Evolutionary conservation across 352 stramenopile species (phyloP).

Genomic region (Pythium insidiosum): DNA sequence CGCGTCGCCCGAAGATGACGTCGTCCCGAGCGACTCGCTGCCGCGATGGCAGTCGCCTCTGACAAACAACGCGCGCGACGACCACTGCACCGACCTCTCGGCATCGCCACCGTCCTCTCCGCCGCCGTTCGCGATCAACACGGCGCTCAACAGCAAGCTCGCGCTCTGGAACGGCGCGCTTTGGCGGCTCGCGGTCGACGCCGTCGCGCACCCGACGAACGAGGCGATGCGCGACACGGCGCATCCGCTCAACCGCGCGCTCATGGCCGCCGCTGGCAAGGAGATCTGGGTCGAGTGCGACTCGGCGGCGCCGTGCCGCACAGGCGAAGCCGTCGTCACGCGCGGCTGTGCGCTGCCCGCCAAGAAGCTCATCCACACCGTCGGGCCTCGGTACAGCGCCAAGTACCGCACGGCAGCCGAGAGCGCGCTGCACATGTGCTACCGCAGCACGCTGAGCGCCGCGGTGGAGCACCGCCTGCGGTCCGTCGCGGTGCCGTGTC

Average conservation of each 20-base stretch:
- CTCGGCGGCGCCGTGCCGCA: slow-evolving; percentile 51
- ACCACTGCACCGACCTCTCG: too few species aligned
- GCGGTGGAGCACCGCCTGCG: slow-evolving; percentile 59
- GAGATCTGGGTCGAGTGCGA: slow-evolving; percentile 72
- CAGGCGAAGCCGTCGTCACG: slow-evolving; percentile 78
- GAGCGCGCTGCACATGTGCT: slow-evolving; percentile 77
- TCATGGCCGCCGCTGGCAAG: slow-evolving; percentile 62
- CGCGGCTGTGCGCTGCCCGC: slow-evolving; percentile 64
- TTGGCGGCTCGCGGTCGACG: slow-evolving; percentile 50
- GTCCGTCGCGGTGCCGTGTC: slow-evolving; percentile 61
- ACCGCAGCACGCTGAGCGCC: slow-evolving; percentile 48
- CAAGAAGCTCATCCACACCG: slow-evolving; percentile 70
- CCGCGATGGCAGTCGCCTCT: too few species aligned
- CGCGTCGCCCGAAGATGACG: too few species aligned
- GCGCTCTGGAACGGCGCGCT: slow-evolving; percentile 48
- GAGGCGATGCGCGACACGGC: slow-evolving; percentile 56
- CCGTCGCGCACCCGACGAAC: slow-evolving; percentile 76
- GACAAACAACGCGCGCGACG: too few species aligned
- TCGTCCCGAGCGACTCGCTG: too few species aligned
- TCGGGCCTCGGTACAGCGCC: slow-evolving; percentile 74
- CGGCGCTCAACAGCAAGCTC: slow-evolving; percentile 36
- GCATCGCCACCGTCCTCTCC: too few species aligned
- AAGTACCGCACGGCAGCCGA: slow-evolving; percentile 75
- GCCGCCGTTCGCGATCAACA: slow-evolving; percentile 22
- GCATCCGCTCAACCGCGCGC: slow-evolving; percentile 44